Base-by-base conservation (phyloP, 1,284 basidiomycete genomes). In the Microbotryum silenes-acaulis region DNA sequence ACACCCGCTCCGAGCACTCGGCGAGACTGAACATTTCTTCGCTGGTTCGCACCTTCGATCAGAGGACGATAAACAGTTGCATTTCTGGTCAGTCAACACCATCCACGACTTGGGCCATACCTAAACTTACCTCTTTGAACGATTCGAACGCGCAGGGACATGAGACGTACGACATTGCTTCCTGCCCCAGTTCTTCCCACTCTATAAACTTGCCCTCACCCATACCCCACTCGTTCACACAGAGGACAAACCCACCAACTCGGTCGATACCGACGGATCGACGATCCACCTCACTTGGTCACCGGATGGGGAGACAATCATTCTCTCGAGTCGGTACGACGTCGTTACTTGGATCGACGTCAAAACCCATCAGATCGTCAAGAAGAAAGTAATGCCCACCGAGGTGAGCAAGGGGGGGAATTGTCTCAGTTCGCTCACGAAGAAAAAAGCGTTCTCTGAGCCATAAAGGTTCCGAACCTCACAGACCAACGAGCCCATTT, bases 271-370 rank as follows among this genome's bases (percentile, higher is more conserved):
- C 9, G 20, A 57, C 31, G 65, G 65, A 31, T 60, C 61, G 33
- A 69, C 65, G 57, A 63, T 69, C 57, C 60, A 59, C 10, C 65
- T 69, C 59, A 52, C 60, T 1, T 69, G 68, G 68, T 67, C 65
- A 0, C 66, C 68, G 4, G 63, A 69, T 29, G 68, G 68, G 5
- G 46, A 62, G 44, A 49, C 61, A 16, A 54, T 69, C 42, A 58
- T 69, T 4, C 29, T 65, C 20, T 60, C 63, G 1, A 67, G 61
- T 51, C 29, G 60, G 12, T 50, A 31, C 1, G 68, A 69, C 53
- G 12, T 47, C 9, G 51, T 67, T 3, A n/a, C 58, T 2, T 63
- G 60, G 61, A 56, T 69, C 18, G 68, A 69, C 27, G 63, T 57
- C 12, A 60, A 63, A 21, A 33, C 54, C 25, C 61, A 65, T 21